A percentile compares a stretch with the other conserved stretches of the same genome.
These are phyloP conservation scores for Rhodomyrtus psidioides DNA, from an alignment of 441 rosid genomes.

Conservation along the genomic window DNA sequence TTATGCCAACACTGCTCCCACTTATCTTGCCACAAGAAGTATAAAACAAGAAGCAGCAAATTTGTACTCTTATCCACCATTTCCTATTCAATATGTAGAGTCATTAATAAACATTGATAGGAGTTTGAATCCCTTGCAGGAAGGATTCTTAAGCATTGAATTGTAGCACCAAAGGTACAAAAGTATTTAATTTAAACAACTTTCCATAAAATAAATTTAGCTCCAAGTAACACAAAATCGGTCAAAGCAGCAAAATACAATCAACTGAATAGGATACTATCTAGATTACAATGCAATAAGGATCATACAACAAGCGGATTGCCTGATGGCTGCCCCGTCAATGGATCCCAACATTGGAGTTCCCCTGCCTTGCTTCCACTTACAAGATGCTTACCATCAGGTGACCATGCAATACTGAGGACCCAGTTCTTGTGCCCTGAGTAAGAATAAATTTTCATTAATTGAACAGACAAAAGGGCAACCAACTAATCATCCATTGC, in stretches of 20 bases:
- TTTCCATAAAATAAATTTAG: not conserved
- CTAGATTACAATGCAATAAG: constrained; percentile 1
- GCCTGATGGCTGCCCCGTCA: constrained; percentile 77
- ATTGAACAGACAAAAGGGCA: not conserved
- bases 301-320: constrained; percentile 52
- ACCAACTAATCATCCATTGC: not conserved
- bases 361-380: constrained; percentile 97
- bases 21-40: not conserved
- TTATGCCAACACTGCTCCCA: not conserved
- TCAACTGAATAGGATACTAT: not conserved
- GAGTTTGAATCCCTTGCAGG: not conserved
- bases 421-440: constrained; percentile 99
- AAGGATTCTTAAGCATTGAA: not conserved
- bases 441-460: not conserved
- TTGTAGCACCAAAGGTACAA: too few relatives aligned
- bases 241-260: not conserved
- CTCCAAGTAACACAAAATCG: not conserved
- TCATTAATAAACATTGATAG: not conserved
- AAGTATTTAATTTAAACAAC: too few relatives aligned
- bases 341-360: constrained; percentile 83
- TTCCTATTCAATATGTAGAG: not conserved
- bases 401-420: constrained; percentile 93
- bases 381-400: constrained; percentile 87
- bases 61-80: not conserved
- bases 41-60: not conserved